Conservation (phyloP, 83 land plant genomes). For the Diphasiastrum complanatum region DNA sequence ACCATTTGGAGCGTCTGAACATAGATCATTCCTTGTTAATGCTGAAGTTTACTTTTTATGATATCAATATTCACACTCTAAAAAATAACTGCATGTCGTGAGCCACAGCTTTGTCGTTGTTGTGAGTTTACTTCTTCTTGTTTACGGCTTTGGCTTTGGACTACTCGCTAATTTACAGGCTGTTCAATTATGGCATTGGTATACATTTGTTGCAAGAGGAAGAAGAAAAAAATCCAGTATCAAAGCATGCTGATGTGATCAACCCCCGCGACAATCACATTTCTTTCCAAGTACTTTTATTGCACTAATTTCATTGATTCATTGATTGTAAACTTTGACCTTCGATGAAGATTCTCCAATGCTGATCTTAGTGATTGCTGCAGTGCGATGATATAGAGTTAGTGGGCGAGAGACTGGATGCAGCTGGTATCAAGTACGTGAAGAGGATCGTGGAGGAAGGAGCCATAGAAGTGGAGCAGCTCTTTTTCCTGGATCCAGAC, state of each 20-base stretch:
- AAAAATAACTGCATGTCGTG: too few relatives aligned
- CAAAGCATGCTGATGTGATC: constrained; percentile 21
- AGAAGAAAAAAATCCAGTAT: constrained; percentile 22
- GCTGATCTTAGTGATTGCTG: neutral
- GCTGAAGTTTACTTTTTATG: neutral
- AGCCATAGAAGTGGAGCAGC: constrained; percentile 46
- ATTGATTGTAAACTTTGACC: neutral
- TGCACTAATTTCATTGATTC: neutral
- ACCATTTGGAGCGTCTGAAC: too few relatives aligned
- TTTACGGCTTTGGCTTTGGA: too few relatives aligned
- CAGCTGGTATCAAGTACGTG: constrained; percentile 35
- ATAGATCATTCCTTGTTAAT: neutral
- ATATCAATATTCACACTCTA: too few relatives aligned
- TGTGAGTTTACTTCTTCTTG: neutral
- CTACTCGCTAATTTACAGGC: constrained; percentile 41
- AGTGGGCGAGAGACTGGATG: constrained; percentile 49
- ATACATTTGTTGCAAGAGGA: constrained; percentile 54
- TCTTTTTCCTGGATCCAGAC: constrained; percentile 84
- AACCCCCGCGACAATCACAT: constrained; percentile 74
- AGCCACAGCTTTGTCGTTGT: neutral
- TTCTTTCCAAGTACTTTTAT: constrained; percentile 54
- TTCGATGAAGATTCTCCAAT: neutral
- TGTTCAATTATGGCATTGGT: constrained; percentile 79
- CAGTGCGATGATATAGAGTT: constrained; percentile 56
- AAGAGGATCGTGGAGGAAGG: constrained; percentile 42